Conservation (phyloP, 2,329 filamentous ascomycete species). For the Fusarium heterosporum region DNA sequence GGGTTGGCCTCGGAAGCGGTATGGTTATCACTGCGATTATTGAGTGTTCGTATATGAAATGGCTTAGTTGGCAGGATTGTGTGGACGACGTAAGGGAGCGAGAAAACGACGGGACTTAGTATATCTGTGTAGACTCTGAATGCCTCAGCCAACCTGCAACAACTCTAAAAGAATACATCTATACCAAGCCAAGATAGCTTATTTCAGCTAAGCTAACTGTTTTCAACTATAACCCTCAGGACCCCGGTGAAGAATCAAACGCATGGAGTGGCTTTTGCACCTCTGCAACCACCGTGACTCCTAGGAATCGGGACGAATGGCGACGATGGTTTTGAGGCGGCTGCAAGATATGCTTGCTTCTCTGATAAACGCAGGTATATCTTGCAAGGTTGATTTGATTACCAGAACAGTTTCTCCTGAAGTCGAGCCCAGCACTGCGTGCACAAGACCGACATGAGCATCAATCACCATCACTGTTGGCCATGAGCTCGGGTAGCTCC, state of each 20-base stretch:
- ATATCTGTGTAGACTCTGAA: neutral
- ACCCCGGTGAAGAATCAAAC: slow-evolving; percentile 56
- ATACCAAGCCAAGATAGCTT: slow-evolving; percentile 2
- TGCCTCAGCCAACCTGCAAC: neutral
- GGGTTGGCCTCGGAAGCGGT: slow-evolving; percentile 42
- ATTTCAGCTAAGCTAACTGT: too few species aligned
- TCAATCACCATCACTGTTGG: slow-evolving; percentile 16
- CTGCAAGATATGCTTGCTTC: slow-evolving; percentile 8
- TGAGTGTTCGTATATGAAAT: slow-evolving; percentile 44
- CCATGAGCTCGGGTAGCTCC: neutral
- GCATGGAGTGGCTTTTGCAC: slow-evolving; percentile 57
- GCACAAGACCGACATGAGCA: slow-evolving; percentile 26
- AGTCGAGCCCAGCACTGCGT: slow-evolving; percentile 13
- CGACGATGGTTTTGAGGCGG: slow-evolving; percentile 9
- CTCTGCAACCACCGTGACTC: slow-evolving; percentile 38
- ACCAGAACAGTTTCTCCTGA: neutral
- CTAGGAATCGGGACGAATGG: slow-evolving; percentile 44
- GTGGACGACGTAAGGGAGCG: slow-evolving; percentile 40
- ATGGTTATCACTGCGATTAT: slow-evolving; percentile 43
- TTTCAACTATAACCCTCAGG: slow-evolving; percentile 26
- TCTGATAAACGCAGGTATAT: slow-evolving; percentile 20
- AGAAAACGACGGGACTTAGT: slow-evolving; percentile 34
- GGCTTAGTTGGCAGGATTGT: slow-evolving; percentile 43
- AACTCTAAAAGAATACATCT: neutral
- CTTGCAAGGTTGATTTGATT: slow-evolving; percentile 18